Conservation (phyloP, 768 basidiomycete species). For the Suillus discolor region DNA sequence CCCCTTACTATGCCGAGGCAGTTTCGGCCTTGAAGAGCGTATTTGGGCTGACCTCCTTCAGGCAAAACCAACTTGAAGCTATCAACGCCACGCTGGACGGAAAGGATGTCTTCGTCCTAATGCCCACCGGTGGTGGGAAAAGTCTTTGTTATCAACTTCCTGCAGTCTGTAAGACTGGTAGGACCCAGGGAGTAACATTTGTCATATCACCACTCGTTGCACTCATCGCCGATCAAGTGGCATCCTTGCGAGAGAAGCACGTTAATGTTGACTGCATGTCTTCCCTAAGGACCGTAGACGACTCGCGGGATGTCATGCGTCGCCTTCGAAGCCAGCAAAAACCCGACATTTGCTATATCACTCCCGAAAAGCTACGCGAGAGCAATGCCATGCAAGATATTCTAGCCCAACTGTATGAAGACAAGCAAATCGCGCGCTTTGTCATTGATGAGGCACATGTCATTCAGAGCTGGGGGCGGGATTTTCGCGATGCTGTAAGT, state of each 20-base stretch:
- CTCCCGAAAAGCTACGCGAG: slow-evolving; percentile 84
- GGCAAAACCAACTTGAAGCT: slow-evolving; percentile 84
- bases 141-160: slow-evolving; percentile 90
- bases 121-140: slow-evolving; percentile 96
- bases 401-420: slow-evolving; percentile 57
- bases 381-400: slow-evolving; percentile 57
- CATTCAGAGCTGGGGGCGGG: slow-evolving; percentile 92
- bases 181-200: slow-evolving; percentile 80
- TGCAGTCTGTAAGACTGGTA: slow-evolving; percentile 73
- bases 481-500: slow-evolving; percentile 83
- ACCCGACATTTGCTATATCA: slow-evolving; percentile 81
- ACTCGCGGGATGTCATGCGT: slow-evolving; percentile 41
- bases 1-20: slow-evolving; percentile 33
- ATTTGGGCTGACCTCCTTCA: slow-evolving; percentile 72
- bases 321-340: slow-evolving; percentile 48
- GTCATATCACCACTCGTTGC: slow-evolving; percentile 89
- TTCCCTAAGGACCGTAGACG: slow-evolving; percentile 48
- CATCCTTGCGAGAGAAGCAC: slow-evolving; percentile 59
- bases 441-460: slow-evolving; percentile 98
- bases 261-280: slow-evolving; percentile 75
- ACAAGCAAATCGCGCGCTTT: slow-evolving; percentile 74
- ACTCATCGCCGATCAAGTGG: slow-evolving; percentile 89
- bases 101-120: slow-evolving; percentile 89
- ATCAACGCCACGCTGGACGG: slow-evolving; percentile 80
- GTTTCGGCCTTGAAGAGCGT: slow-evolving; percentile 34